Evolutionary conservation across 1,284 basidiomycete genomes (phyloP), one percentile per base, ranked within the genome.

Genomic region (Marasmius sp.): DNA sequence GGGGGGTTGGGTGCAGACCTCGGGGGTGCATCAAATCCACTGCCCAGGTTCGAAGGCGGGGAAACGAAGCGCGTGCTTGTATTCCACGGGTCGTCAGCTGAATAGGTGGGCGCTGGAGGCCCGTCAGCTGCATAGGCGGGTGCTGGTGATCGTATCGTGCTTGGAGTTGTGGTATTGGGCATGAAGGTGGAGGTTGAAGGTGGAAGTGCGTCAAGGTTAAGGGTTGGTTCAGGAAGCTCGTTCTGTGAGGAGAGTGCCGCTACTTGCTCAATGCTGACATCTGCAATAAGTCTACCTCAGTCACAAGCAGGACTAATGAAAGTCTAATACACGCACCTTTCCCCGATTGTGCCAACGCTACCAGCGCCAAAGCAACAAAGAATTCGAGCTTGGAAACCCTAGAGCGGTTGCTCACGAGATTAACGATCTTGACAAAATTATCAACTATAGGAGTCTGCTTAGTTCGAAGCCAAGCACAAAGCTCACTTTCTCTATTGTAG

Each of bases 381-480:
- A 95, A 94, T 70, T 96, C 94, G 61, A 89, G 83, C 67, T 86
- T 91, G 10, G 92, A 92, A 49, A 96, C 89, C 43, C 90, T 81
- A 34, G 90, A 82, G 61, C 85, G 81, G 39, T 87, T 87, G 75
- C 89, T 92, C 56, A 92, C 91, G 38, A 94, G 79, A 72, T 88
- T 93, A 58, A 95, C 88, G 66, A 95, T 94, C 92, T 94, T 61
- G 48, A 43, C n/a, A 12, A 60, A 7, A 12, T 37, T 49, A 12
- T 22, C 36, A 41, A 33, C 54, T 61, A 4, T 36, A 39, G 27
- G 10, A 12, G 4, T 14, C 27, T 14, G 49, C 22, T n/a, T 48
- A 41, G 27, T 20, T 5, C 34, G 36, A 11, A 27, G 14, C 39
- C 5, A 51, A 36, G 20, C 11, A 27, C 45, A 57, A 43, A 54